Conservation (phyloP, 139 green algal genomes). For the Chlorella sp. region DNA sequence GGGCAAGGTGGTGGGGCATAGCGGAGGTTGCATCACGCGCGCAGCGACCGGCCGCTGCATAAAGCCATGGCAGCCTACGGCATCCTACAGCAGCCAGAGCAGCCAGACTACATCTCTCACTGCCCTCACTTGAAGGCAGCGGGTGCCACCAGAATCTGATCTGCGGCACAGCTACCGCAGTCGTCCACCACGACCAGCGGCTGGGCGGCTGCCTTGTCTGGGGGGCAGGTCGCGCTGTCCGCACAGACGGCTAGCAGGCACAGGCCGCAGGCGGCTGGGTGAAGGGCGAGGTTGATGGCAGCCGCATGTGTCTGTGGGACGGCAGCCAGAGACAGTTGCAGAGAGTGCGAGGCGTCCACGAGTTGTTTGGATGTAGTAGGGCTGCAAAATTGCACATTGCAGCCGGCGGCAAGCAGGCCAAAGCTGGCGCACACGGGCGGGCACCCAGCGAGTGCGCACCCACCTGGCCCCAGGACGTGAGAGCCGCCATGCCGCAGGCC, state of each 20-base stretch:
- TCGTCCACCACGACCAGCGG: background rate
- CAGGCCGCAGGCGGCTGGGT: background rate
- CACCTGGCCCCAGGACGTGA: background rate
- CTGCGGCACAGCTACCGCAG: background rate
- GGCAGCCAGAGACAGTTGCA: background rate
- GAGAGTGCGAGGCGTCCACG: too few species aligned
- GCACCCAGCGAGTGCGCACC: background rate
- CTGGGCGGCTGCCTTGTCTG: background rate
- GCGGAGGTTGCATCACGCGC: too few species aligned
- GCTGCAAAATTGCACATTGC: background rate
- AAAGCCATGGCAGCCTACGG: too few species aligned
- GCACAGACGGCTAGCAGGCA: background rate
- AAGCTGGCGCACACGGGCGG: background rate
- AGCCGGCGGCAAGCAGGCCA: background rate
- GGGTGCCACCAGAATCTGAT: background rate
- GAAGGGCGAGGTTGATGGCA: background rate
- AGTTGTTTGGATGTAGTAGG: too few species aligned
- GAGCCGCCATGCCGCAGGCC: background rate
- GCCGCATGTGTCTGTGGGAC: background rate
- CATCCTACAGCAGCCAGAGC: too few species aligned
- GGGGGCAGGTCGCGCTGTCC: background rate
- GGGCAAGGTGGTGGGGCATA: too few species aligned
- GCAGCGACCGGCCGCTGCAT: too few species aligned
- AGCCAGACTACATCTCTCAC: too few species aligned
- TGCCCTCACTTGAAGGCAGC: background rate